phyloP scores from a whole-genome alignment of 1,284 basidiomycete genomes.

The Sporisorium iseilematis-ciliati region DNA sequence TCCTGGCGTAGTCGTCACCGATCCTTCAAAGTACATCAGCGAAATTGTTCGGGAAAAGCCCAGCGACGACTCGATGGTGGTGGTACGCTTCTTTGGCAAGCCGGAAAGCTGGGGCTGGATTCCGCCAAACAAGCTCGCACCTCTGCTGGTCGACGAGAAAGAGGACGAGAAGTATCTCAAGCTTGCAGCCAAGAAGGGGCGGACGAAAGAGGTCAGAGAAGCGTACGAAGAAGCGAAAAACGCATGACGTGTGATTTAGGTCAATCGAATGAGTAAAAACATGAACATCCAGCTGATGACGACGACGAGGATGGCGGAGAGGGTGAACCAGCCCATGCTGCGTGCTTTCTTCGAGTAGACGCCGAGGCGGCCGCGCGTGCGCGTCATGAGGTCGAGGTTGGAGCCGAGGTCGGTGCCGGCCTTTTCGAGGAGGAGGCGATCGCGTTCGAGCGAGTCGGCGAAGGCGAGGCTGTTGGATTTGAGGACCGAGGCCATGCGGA shows the following conservation, averaged over 20 bases:
- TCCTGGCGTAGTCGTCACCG: constrained; percentile 24
- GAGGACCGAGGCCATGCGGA: constrained; percentile 66
- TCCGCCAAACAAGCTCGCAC: constrained; percentile 7
- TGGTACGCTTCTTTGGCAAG: constrained; percentile 34
- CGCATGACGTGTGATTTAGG: constrained; percentile 28
- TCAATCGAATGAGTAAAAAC: constrained; percentile 67
- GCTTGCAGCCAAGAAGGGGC: constrained; percentile 19
- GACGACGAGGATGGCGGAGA: constrained; percentile 59
- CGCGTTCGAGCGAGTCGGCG: constrained; percentile 65
- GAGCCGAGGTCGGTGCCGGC: constrained; percentile 52
- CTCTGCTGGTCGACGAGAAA: constrained; percentile 12
- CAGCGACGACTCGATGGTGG: constrained; percentile 6
- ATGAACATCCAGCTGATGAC: constrained; percentile 65
- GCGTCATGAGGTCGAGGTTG: constrained; percentile 67
- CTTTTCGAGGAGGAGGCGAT: constrained; percentile 63
- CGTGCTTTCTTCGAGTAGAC: constrained; percentile 63
- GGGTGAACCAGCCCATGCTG: constrained; percentile 68
- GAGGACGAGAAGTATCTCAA: constrained; percentile 31
- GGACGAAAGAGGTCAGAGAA: constrained; percentile 24
- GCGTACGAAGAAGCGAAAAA: constrained; percentile 35
- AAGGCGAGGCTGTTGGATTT: constrained; percentile 65
- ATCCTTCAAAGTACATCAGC: constrained; percentile 6
- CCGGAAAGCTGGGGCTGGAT: constrained; percentile 31
- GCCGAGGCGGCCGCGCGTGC: constrained; percentile 65
- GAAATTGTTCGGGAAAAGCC: constrained; percentile 3